Percentiles rank a stretch among this genome's conserved stretches.
Conservation (phyloP, 768 basidiomycete species). For the Tulasnella sp. region DNA sequence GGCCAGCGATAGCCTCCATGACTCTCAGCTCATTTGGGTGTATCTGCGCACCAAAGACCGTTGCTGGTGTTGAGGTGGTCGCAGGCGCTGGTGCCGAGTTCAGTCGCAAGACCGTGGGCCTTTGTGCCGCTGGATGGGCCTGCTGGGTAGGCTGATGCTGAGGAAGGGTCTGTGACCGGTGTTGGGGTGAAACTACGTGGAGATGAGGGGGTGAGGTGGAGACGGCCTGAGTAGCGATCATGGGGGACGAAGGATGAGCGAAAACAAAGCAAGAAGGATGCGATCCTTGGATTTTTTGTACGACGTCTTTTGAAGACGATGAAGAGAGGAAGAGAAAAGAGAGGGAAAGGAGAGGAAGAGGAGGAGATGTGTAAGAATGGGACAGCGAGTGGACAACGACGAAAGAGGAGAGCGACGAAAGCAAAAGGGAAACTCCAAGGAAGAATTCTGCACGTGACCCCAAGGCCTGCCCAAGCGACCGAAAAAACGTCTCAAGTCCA, state of each 20-base stretch:
- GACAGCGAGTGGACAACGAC: not conserved
- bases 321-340: not conserved
- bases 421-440: constrained; percentile 7
- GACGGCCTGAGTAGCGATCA: constrained; percentile 17
- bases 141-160: constrained; percentile 10
- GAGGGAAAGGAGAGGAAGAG: not conserved
- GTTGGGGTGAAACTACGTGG: constrained; percentile 19
- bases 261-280: not conserved
- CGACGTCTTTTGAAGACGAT: not conserved
- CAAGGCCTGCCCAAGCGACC: not conserved
- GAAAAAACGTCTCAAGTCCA: not conserved
- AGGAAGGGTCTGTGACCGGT: constrained; percentile 12
- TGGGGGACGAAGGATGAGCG: not conserved
- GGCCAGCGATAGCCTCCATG: constrained; percentile 25
- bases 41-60: not conserved
- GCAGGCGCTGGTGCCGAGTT: not conserved
- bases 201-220: constrained; percentile 8
- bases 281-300: not conserved
- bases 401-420: constrained; percentile 2
- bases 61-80: not conserved
- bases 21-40: constrained; percentile 10
- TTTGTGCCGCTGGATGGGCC: not conserved
- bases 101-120: not conserved
- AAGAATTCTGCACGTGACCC: not conserved
- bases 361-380: not conserved